Evolutionary conservation across 306 rosid genomes (phyloP).

Genomic region (Pterocarpus macrocarpus): DNA sequence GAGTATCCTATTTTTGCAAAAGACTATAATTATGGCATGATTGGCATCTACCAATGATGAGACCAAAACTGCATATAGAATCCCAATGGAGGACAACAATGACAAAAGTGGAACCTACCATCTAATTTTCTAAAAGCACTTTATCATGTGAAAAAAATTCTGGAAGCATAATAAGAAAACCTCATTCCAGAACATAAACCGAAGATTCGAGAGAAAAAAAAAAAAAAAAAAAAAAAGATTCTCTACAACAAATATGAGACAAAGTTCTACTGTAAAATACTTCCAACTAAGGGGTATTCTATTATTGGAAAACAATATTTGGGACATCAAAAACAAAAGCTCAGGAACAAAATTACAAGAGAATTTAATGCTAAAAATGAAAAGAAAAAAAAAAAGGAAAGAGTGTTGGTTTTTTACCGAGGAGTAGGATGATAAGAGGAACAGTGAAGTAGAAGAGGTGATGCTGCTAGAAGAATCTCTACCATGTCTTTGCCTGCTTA

Average conservation of each 20-base stretch:
- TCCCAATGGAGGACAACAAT: neutral
- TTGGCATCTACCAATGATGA: neutral
- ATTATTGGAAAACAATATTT: neutral
- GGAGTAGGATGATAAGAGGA: slow-evolving; percentile 53
- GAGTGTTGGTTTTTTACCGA: slow-evolving; percentile 53
- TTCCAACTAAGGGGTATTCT: neutral
- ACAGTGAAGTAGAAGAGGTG: slow-evolving; percentile 58
- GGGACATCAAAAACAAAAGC: neutral
- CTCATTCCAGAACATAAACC: neutral
- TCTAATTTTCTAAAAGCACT: too few species aligned
- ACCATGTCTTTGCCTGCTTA: slow-evolving; percentile 61
- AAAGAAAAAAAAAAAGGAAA: neutral
- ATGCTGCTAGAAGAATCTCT: slow-evolving; percentile 59
- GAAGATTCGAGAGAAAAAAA: too few species aligned
- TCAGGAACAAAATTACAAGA: slow-evolving; percentile 19
- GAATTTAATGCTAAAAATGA: neutral
- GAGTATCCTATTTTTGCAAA: slow-evolving; percentile 14
- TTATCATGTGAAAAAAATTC: neutral
- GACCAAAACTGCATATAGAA: slow-evolving; percentile 8
- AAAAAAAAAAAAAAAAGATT: too few species aligned
- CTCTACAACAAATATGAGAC: too few species aligned
- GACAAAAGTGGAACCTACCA: too few species aligned
- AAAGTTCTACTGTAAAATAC: too few species aligned
- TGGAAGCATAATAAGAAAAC: neutral
- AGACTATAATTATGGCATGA: neutral